A percentile compares a stretch with the other conserved stretches of the same genome.
Evolutionary conservation across 495 filamentous ascomycete genomes (phyloP).

Genomic region (Podospora comata): DNA sequence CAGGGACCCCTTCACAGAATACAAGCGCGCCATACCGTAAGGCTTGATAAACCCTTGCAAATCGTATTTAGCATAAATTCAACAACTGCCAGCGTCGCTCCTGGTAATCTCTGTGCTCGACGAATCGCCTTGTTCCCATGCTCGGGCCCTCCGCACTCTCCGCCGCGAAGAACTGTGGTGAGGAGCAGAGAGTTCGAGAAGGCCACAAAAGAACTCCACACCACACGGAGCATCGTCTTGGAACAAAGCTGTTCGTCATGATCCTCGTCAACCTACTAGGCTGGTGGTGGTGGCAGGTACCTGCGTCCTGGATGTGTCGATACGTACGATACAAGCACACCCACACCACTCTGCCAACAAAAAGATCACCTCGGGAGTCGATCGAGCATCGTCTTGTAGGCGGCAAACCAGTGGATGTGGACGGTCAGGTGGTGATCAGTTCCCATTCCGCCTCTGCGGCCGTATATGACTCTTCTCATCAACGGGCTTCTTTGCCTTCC

Average conservation of each 20-base stretch:
- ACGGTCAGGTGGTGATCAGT: conserved; percentile 18
- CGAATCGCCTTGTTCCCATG: conserved; percentile 20
- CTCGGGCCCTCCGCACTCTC: conserved; percentile 20
- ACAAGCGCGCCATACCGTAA: conserved; percentile 14
- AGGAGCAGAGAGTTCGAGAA: conserved; percentile 28
- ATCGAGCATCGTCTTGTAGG: neutral
- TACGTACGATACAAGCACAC: neutral
- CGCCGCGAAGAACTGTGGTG: neutral
- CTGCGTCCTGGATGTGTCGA: conserved; percentile 5
- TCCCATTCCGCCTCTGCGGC: conserved; percentile 9
- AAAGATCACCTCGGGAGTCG: neutral
- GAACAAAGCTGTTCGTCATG: conserved; percentile 3
- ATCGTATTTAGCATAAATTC: conserved; percentile 39
- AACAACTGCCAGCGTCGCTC: conserved; percentile 27
- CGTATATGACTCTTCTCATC: conserved; percentile 8
- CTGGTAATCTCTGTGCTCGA: conserved; percentile 30
- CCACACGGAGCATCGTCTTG: neutral
- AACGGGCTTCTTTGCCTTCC: conserved; percentile 14
- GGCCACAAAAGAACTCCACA: conserved; percentile 2
- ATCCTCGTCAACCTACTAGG: neutral
- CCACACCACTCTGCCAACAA: neutral
- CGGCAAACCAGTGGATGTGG: neutral
- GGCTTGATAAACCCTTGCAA: conserved; percentile 21
- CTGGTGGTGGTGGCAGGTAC: conserved; percentile 6
- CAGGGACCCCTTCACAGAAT: neutral